A percentile compares a stretch with the other conserved stretches of the same genome.
Conservation (phyloP, 2,329 filamentous ascomycete species). For the Tolypocladium endophyticum region DNA sequence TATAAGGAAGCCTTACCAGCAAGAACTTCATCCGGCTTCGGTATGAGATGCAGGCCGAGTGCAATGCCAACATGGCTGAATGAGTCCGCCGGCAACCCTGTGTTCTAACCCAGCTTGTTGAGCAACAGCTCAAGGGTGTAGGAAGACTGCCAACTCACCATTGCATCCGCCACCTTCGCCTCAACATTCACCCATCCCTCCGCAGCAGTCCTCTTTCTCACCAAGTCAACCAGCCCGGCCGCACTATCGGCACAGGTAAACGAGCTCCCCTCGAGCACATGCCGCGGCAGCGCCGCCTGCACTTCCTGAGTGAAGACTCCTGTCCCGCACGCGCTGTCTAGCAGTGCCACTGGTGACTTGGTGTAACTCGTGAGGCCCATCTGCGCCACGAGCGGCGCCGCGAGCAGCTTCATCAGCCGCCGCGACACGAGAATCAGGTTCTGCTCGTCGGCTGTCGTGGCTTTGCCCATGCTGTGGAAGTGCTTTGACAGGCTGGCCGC, state of each 20-base stretch:
- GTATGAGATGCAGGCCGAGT: slow-evolving; percentile 37
- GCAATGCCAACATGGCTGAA: slow-evolving; percentile 35
- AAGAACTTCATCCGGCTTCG: slow-evolving; percentile 23
- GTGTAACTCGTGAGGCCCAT: slow-evolving; percentile 11
- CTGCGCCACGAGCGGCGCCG: slow-evolving; percentile 11
- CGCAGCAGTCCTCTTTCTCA: slow-evolving; percentile 23
- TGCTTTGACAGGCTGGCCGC: slow-evolving; percentile 4
- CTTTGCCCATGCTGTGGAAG: slow-evolving; percentile 1
- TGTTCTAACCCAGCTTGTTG: slow-evolving; percentile 19
- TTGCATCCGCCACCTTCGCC: slow-evolving; percentile 33
- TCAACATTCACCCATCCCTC: slow-evolving; percentile 37
- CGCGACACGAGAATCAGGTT: slow-evolving; percentile 5
- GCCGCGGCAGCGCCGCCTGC: slow-evolving; percentile 24
- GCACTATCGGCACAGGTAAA: slow-evolving; percentile 40
- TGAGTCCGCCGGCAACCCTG: slow-evolving; percentile 22
- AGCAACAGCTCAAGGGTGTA: background rate
- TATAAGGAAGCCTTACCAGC: slow-evolving; percentile 11
- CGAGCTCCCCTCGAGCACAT: slow-evolving; percentile 29
- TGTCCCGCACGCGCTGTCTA: slow-evolving; percentile 44
- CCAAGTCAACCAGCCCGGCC: slow-evolving; percentile 26
- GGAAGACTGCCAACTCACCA: slow-evolving; percentile 18
- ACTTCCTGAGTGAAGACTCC: slow-evolving; percentile 37
- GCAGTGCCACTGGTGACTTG: slow-evolving; percentile 23
- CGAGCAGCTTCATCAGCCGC: slow-evolving; percentile 8
- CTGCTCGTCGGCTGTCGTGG: slow-evolving; percentile 1